A percentile compares a stretch with the other conserved stretches of the same genome.
phyloP scores from a whole-genome alignment of 768 basidiomycete genomes.

The Lactarius trivialis region DNA sequence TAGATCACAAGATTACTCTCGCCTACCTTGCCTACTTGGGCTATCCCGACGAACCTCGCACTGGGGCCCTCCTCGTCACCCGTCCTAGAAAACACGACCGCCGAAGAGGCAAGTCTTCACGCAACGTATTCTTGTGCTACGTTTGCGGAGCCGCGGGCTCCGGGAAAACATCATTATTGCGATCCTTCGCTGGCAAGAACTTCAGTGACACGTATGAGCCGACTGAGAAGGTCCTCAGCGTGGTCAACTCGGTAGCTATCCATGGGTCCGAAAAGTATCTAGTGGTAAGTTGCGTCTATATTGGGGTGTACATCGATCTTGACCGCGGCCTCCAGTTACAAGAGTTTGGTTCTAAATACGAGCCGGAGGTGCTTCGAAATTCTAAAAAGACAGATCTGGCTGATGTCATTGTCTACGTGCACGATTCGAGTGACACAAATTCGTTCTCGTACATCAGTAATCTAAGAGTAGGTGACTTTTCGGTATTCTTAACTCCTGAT shows the following conservation, averaged over 20 bases:
- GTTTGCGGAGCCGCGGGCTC: slow-evolving; percentile 94
- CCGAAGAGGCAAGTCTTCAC: slow-evolving; percentile 77
- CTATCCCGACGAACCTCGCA: slow-evolving; percentile 74
- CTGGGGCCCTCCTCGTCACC: slow-evolving; percentile 79
- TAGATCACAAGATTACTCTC: slow-evolving; percentile 88
- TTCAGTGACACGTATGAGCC: slow-evolving; percentile 75
- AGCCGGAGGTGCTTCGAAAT: slow-evolving; percentile 82
- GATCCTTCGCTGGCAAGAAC: slow-evolving; percentile 80
- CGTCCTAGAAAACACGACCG: slow-evolving; percentile 79
- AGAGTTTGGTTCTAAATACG: slow-evolving; percentile 95
- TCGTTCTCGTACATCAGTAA: slow-evolving; percentile 98
- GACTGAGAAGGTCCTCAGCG: slow-evolving; percentile 83
- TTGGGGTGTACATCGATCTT: not conserved
- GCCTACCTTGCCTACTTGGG: slow-evolving; percentile 95
- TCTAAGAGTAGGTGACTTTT: slow-evolving; percentile 59
- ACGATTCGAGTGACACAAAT: slow-evolving; percentile 98
- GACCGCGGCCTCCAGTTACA: slow-evolving; percentile 55
- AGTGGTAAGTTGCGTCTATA: slow-evolving; percentile 55
- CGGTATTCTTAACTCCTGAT: slow-evolving; percentile 4
- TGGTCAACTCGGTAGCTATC: slow-evolving; percentile 93
- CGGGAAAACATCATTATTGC: slow-evolving; percentile 85
- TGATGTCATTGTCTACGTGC: slow-evolving; percentile 92
- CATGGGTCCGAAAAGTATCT: slow-evolving; percentile 94
- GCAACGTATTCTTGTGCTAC: slow-evolving; percentile 91
- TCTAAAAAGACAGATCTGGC: slow-evolving; percentile 87